Conservation (phyloP, 2,329 filamentous ascomycete genomes). For the Clarireedia paspali region DNA sequence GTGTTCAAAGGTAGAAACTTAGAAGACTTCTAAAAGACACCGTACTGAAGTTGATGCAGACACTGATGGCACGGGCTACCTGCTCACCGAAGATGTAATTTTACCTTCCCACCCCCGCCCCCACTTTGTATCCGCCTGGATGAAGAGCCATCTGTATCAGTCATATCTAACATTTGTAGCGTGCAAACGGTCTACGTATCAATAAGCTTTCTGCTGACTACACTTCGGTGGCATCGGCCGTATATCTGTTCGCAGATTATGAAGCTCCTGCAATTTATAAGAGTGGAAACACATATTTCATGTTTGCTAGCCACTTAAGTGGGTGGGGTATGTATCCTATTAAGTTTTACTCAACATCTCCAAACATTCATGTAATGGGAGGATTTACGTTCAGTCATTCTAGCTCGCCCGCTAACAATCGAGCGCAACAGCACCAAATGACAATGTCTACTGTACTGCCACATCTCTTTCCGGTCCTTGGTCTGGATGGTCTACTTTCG, state of each 20-base stretch:
- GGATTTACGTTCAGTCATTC: too few species aligned
- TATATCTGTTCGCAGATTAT: slow-evolving; percentile 43
- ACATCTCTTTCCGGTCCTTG: slow-evolving; percentile 51
- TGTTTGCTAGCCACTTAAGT: slow-evolving; percentile 53
- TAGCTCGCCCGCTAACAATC: background rate
- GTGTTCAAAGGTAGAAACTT: slow-evolving; percentile 23
- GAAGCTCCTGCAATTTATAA: slow-evolving; percentile 60
- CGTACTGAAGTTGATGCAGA: slow-evolving; percentile 35
- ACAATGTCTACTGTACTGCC: slow-evolving; percentile 56
- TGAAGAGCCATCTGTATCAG: too few species aligned
- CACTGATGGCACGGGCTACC: slow-evolving; percentile 51
- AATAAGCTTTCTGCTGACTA: slow-evolving; percentile 50
- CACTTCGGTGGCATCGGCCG: slow-evolving; percentile 39
- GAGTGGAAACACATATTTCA: slow-evolving; percentile 51
- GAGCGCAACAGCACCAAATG: slow-evolving; percentile 39
- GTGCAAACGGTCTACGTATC: slow-evolving; percentile 50
- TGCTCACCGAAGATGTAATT: slow-evolving; percentile 55
- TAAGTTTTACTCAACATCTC: background rate
- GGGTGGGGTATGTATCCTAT: slow-evolving; percentile 29
- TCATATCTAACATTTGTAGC: slow-evolving; percentile 30
- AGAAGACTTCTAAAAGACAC: background rate
- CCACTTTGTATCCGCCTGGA: too few species aligned
- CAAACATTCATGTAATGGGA: too few species aligned
- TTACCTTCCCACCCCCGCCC: background rate
- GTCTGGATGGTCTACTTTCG: slow-evolving; percentile 53